Conservation (phyloP, 371 early-diverging fungal species). For the Apophysomyces elegans region DNA sequence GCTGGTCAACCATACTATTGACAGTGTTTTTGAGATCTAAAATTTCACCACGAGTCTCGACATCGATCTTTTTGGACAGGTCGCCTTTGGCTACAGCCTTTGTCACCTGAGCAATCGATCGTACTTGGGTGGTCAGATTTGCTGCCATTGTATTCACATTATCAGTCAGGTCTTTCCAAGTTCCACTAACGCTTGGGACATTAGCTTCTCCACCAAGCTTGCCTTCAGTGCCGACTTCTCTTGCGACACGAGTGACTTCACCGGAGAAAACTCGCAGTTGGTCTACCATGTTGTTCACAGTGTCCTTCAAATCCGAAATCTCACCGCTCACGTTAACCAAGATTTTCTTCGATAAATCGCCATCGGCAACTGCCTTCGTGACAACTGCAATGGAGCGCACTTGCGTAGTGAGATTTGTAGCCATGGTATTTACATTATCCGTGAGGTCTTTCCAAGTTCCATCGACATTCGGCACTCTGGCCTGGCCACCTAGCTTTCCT, state of each 20-base stretch:
- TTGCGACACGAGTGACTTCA: constrained; percentile 54
- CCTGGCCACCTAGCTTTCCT: constrained; percentile 57
- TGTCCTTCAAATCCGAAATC: constrained; percentile 47
- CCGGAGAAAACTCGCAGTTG: constrained; percentile 50
- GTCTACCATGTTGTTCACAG: constrained; percentile 45
- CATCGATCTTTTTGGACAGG: constrained; percentile 66
- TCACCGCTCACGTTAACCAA: constrained; percentile 46
- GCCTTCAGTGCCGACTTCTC: constrained; percentile 62
- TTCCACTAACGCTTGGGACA: constrained; percentile 62
- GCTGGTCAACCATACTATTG: constrained; percentile 73
- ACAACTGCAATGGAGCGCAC: constrained; percentile 62
- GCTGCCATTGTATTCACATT: constrained; percentile 68
- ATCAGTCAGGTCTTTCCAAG: constrained; percentile 70
- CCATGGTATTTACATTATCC: constrained; percentile 68
- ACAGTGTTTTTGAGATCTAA: constrained; percentile 70
- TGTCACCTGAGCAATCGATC: constrained; percentile 67
- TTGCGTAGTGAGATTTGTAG: constrained; percentile 64
- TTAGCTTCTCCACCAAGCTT: constrained; percentile 40
- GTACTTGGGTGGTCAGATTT: constrained; percentile 66
- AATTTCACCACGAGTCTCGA: constrained; percentile 73
- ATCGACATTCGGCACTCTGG: constrained; percentile 52
- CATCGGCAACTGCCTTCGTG: constrained; percentile 62
- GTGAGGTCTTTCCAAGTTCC: constrained; percentile 74
- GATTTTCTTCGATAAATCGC: constrained; percentile 54
- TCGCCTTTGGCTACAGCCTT: constrained; percentile 67